A percentile compares a stretch with the other conserved stretches of the same genome.
Evolutionary conservation across 345 rosid species (phyloP).

Genomic region (Turnera subulata): DNA sequence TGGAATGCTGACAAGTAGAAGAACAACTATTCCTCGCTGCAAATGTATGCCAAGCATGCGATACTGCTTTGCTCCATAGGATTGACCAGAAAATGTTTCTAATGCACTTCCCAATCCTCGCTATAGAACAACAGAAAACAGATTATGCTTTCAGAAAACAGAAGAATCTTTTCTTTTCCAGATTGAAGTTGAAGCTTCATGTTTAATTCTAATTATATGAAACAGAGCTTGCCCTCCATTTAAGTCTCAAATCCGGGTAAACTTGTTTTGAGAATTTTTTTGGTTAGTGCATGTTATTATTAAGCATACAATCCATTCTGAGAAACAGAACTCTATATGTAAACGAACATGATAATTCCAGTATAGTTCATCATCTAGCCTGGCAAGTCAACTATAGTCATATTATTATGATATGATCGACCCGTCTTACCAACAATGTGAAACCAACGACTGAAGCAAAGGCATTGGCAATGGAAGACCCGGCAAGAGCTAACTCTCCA

Average conservation of each 20-base stretch:
- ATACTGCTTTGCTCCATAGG: not conserved
- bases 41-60: constrained; percentile 5
- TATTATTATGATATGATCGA: no score
- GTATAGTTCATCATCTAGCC: not conserved
- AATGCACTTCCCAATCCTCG: constrained; percentile 15
- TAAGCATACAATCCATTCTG: no score
- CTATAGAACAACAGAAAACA: constrained; percentile 3
- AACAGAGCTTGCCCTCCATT: no score
- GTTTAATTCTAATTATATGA: no score
- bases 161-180: no score
- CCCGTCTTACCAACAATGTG: not conserved
- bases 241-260: no score
- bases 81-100: not conserved
- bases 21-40: not conserved
- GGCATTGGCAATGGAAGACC: not conserved
- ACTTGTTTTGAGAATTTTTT: no score
- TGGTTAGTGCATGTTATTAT: no score
- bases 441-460: not conserved
- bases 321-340: not conserved
- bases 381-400: no score
- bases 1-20: not conserved
- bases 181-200: no score
- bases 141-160: not conserved
- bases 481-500: not conserved
- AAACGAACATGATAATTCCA: not conserved